These are phyloP conservation scores for Pseudogymnoascus sp. DNA, from an alignment of 2,329 filamentous ascomycete genomes.

Conservation along the genomic window DNA sequence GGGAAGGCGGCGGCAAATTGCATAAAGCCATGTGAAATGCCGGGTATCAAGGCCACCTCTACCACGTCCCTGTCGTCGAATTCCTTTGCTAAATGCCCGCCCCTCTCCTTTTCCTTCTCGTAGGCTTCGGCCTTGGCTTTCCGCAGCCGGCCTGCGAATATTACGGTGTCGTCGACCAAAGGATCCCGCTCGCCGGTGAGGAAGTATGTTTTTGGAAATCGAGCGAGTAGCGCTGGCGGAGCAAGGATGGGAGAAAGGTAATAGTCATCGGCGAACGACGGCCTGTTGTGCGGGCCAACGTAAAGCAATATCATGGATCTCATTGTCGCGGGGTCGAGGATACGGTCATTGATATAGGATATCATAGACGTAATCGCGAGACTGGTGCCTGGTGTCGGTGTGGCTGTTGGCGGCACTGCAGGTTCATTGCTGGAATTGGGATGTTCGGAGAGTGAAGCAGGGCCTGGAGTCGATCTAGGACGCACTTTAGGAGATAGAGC, in stretches of 20 bases:
- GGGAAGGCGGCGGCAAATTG: slow-evolving; percentile 87
- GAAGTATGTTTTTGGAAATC: slow-evolving; percentile 93
- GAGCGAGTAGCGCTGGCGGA: slow-evolving; percentile 72
- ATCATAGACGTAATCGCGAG: slow-evolving; percentile 95
- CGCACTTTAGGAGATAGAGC: not conserved
- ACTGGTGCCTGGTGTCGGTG: slow-evolving; percentile 48
- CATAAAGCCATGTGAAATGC: slow-evolving; percentile 87
- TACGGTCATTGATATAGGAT: slow-evolving; percentile 93
- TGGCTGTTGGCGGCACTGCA: not conserved
- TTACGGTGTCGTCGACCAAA: slow-evolving; percentile 91
- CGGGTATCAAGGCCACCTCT: slow-evolving; percentile 79
- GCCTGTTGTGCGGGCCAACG: slow-evolving; percentile 85
- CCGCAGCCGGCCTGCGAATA: slow-evolving; percentile 84
- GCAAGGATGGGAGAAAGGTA: slow-evolving; percentile 84
- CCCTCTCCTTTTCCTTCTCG: slow-evolving; percentile 45
- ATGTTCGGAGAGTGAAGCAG: not conserved
- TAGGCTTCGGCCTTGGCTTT: slow-evolving; percentile 62
- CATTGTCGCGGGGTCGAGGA: slow-evolving; percentile 97
- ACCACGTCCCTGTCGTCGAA: slow-evolving; percentile 71
- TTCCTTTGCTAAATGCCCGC: slow-evolving; percentile 42
- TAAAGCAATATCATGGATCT: slow-evolving; percentile 98
- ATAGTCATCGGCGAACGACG: slow-evolving; percentile 88
- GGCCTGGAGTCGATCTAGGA: not conserved
- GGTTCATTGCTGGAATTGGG: not conserved
- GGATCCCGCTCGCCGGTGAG: slow-evolving; percentile 93